Evolutionary conservation across 2,329 filamentous ascomycete species (phyloP), one percentile per base, ranked within the genome.

Genomic region (Phialophora verrucosa): DNA sequence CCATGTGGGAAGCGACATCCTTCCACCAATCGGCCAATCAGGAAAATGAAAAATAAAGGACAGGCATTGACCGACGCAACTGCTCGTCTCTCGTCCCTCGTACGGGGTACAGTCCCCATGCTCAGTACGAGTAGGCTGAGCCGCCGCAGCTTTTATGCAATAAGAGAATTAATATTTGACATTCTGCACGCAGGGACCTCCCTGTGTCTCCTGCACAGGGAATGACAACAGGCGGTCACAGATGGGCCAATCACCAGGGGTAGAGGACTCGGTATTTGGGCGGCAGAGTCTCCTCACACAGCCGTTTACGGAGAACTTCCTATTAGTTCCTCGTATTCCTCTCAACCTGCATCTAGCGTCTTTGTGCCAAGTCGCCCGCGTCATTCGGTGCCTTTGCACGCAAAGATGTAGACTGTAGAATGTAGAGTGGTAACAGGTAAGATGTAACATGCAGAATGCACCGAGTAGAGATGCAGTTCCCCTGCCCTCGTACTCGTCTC

Each of bases 201-300:
- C 14, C 8, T 27, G 23, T 23, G 23, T 23, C 7, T 17, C 35
- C 47, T 10, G 20, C 4, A 11, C 7, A 23, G 23, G 49, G 49
- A 27, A 6, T 29, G 20, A 51, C 49, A 51, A 51, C 49, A 25
- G 49, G 49, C 49, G 49, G 49, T 51, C 49, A 51, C 49, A 23
- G 25, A 29, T 29, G 10, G 7, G 20, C 49, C 49, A 51, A 51
- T 51, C 49, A 51, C 38, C 14, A 44, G 1, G 5, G 6, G 38
- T 44, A 6, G 14, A 44, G 17, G 38, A n/a, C 38, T n/a, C 6
- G 17, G 17, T n/a, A 6, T n/a, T 44, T 35, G 32, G 32, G 32
- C 32, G 32, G 32, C 32, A 10, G 32, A 35, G 32, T 35, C 32
- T 35, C 32, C 32, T 35, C 32, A 12, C 32, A 11, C 32, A 12